Percentiles rank a stretch among this genome's conserved stretches.
phyloP scores from a whole-genome alignment of 2,329 filamentous ascomycete species.

The Xylaria arbuscula region DNA sequence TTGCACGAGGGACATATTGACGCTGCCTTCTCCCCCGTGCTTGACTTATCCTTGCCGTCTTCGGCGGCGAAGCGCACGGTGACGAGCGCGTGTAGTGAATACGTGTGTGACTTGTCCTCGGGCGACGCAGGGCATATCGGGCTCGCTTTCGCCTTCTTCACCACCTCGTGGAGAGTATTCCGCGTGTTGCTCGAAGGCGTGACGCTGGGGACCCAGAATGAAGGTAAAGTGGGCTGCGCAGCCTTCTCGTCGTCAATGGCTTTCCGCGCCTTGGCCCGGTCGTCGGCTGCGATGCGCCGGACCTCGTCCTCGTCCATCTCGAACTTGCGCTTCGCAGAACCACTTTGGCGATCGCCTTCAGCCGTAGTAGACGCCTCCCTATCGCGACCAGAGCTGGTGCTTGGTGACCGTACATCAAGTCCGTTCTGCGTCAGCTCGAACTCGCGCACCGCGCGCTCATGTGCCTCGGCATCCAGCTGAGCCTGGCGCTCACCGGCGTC shows the following conservation, averaged over 20 bases:
- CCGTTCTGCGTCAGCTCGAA: conserved; percentile 90
- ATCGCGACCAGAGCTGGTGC: conserved; percentile 25
- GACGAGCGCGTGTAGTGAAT: conserved; percentile 82
- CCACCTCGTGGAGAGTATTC: conserved; percentile 64
- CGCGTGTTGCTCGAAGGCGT: conserved; percentile 75
- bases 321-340: conserved; percentile 77
- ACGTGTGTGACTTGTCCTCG: conserved; percentile 73
- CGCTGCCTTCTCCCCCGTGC: conserved; percentile 41
- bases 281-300: conserved; percentile 73
- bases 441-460: conserved; percentile 76
- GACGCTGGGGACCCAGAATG: conserved; percentile 92
- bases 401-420: conserved; percentile 52
- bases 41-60: conserved; percentile 58
- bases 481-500: conserved; percentile 74
- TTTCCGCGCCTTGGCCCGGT: conserved; percentile 75
- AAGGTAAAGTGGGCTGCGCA: conserved; percentile 76
- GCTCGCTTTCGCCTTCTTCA: conserved; percentile 71
- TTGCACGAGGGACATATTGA: conserved; percentile 85
- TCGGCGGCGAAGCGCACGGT: conserved; percentile 82
- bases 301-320: conserved; percentile 83
- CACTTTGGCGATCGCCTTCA: conserved; percentile 43
- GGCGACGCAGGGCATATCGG: conserved; percentile 83
- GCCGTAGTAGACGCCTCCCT: conserved; percentile 36
- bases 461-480: conserved; percentile 74
- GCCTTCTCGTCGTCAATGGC: conserved; percentile 79